Conservation (phyloP, 2,329 filamentous ascomycete species). For the Byssoonygena ceratinophila region DNA sequence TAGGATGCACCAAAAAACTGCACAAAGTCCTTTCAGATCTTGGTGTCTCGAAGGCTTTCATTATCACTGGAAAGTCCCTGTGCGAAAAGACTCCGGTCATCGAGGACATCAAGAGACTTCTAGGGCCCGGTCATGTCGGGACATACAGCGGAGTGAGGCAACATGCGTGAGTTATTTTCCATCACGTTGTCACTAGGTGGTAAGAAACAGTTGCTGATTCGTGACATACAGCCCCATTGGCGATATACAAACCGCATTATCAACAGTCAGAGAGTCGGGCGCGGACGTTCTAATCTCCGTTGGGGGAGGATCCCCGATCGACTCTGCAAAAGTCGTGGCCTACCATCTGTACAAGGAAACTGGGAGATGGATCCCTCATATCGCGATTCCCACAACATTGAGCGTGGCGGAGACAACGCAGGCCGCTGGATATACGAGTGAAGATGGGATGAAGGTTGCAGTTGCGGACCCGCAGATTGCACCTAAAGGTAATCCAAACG, state of each 20-base stretch:
- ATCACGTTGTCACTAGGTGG: background rate
- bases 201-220: background rate
- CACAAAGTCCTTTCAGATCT: conserved; percentile 11
- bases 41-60: conserved; percentile 14
- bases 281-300: conserved; percentile 15
- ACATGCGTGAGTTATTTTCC: conserved; percentile 11
- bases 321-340: conserved; percentile 14
- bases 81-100: conserved; percentile 17
- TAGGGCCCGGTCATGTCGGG: conserved; percentile 11
- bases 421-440: conserved; percentile 14
- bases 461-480: conserved; percentile 20
- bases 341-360: conserved; percentile 14
- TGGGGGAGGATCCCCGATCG: conserved; percentile 16
- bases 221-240: conserved; percentile 10
- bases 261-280: conserved; percentile 5
- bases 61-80: conserved; percentile 15
- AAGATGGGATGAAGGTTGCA: conserved; percentile 12
- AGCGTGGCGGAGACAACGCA: conserved; percentile 16
- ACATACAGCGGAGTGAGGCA: conserved; percentile 15
- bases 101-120: conserved; percentile 8
- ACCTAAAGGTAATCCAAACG: conserved; percentile 17
- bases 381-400: conserved; percentile 16
- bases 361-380: conserved; percentile 12
- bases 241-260: conserved; percentile 12
- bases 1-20: conserved; percentile 14